phyloP scores from a whole-genome alignment of 306 rosid species.

The Luffa aegyptiaca region DNA sequence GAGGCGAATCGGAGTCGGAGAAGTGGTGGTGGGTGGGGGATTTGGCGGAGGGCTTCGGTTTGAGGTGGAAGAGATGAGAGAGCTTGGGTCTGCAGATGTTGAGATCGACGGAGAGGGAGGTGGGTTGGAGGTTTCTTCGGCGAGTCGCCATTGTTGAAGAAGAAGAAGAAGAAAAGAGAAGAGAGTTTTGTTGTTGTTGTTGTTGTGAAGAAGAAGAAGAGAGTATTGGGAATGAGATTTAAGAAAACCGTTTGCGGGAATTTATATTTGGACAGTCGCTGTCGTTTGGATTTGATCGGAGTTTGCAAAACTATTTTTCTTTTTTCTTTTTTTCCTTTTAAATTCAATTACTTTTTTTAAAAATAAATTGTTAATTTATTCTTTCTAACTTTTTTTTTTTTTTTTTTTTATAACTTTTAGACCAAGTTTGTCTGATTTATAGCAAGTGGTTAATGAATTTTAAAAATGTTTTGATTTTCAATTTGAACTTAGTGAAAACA shows the following conservation, averaged over 20 bases:
- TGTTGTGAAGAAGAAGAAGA: not conserved
- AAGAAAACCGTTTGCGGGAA: constrained; percentile 3
- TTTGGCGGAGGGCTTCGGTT: constrained; percentile 25
- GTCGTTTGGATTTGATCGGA: constrained; percentile 4
- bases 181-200: not conserved
- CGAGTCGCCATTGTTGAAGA: constrained; percentile 34
- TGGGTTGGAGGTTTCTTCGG: constrained; percentile 36
- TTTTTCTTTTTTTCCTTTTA: not conserved
- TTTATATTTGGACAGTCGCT: constrained; percentile 4
- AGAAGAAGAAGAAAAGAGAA: not conserved
- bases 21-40: not conserved
- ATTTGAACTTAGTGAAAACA: too few species aligned
- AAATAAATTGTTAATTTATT: too few species aligned
- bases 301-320: not conserved
- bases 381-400: too few species aligned
- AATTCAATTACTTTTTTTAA: not conserved
- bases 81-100: constrained; percentile 61
- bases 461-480: too few species aligned
- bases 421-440: too few species aligned
- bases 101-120: constrained; percentile 40
- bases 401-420: too few species aligned
- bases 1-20: constrained; percentile 19
- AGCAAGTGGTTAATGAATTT: too few species aligned
- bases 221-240: not conserved
- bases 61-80: constrained; percentile 34